Evolutionary conservation across 2,329 filamentous ascomycete genomes (phyloP), one percentile per base, ranked within the genome.

Genomic region (Sporothrix luriei): DNA sequence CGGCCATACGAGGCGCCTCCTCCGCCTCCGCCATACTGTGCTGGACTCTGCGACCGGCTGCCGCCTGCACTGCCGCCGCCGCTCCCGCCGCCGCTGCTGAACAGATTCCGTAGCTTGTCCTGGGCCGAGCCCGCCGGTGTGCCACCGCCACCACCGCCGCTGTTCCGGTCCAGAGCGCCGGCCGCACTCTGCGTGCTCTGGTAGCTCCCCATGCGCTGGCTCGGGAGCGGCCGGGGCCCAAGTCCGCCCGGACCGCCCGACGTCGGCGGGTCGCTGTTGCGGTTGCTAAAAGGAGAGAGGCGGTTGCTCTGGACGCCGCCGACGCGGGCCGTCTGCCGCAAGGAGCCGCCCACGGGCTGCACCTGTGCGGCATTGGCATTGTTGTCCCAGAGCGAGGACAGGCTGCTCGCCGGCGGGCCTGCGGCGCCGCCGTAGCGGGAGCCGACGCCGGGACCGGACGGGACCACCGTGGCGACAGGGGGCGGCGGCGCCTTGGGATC

Each of bases 81-180:
- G 48, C 29, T 54, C 3, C 52, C 33, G 5, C 83, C 84, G 40
- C 87, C 85, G 33, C 86, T 85, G n/a, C 87, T 88, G 84, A 93
- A 93, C 59, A 97, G 81, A 75, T 93, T 92, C 77, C 93, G 92
- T 74, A 97, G 82, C 74, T 92, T 84, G 75, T 97, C 92, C 80
- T 96, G 92, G 66, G 93, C 93, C 24, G 89, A 88, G 46, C 83
- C 83, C 2, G 83, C 81, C 75, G 77, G 76, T 72, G 77, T 75
- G 13, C 68, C 67, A 16, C 83, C 81, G 76, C 78, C 76, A 72
- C 77, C 76, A 73, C 77, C 75, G 29, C 77, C 75, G 29, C 68
- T 69, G 48, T 43, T 62, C 29, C 68, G 3, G 26, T 65, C 62
- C 1, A 40, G n/a, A 1, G 62, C 62, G 19, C 62, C 49, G 40